Percentiles rank a stretch among this genome's conserved stretches.
Evolutionary conservation across 352 stramenopile species (phyloP).

Genomic region (Pythium monospermum): DNA sequence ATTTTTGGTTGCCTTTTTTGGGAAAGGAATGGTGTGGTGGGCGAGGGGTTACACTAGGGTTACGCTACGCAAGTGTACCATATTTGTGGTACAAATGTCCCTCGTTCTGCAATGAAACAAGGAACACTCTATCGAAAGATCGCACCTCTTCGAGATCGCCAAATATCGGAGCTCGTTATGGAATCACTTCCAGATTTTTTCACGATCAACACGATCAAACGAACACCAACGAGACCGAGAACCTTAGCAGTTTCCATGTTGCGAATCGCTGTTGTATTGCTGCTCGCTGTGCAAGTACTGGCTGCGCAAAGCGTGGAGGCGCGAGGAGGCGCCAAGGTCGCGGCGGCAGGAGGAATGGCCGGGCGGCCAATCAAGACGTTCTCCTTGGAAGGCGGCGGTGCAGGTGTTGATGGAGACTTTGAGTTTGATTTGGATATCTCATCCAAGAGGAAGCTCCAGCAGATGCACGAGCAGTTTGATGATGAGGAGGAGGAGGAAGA

Average conservation of each 20-base stretch:
- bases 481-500: conserved; percentile 2
- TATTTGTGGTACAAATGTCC: too few species aligned
- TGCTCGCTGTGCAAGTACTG: neutral
- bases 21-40: neutral
- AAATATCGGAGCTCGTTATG: too few species aligned
- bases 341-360: neutral
- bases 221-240: neutral
- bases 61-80: too few species aligned
- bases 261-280: neutral
- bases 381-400: conserved; percentile 4
- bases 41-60: neutral
- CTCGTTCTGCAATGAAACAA: neutral
- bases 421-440: conserved; percentile 23
- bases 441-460: conserved; percentile 18
- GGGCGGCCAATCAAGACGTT: too few species aligned
- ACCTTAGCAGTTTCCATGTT: neutral
- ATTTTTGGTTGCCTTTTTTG: conserved; percentile 1
- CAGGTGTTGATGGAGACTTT: conserved; percentile 13
- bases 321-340: neutral
- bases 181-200: neutral
- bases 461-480: neutral
- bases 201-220: neutral
- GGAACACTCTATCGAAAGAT: conserved; percentile 17
- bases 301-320: neutral
- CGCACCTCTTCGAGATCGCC: conserved; percentile 6